Percentiles rank a stretch among this genome's conserved stretches.
Conservation (phyloP, 805 yeast genomes). For the Schizosaccharomyces cryophilus region DNA sequence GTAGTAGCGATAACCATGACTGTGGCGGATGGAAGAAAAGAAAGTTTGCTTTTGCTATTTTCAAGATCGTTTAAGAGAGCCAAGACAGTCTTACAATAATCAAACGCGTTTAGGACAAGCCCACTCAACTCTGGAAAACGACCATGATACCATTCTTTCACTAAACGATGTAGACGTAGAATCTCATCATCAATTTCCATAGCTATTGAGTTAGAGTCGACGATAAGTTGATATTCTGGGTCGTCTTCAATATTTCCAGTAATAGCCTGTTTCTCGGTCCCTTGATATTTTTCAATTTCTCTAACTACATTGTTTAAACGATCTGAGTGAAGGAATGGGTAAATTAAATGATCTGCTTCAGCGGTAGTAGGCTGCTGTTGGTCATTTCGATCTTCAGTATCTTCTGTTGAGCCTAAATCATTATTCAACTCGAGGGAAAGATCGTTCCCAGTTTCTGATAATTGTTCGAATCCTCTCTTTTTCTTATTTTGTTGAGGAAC, state of each 20-base stretch:
- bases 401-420: neutral
- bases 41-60: neutral
- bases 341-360: neutral
- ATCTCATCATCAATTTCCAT: constrained; percentile 34
- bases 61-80: constrained; percentile 26
- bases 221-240: constrained; percentile 27
- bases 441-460: neutral
- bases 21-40: constrained; percentile 35
- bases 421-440: neutral
- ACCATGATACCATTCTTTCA: constrained; percentile 28
- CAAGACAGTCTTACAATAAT: constrained; percentile 30
- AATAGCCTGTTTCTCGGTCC: constrained; percentile 10
- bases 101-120: constrained; percentile 34
- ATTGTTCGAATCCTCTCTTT: neutral
- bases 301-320: constrained; percentile 4
- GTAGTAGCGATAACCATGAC: constrained; percentile 53
- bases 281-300: constrained; percentile 5
- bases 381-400: neutral
- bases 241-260: constrained; percentile 12
- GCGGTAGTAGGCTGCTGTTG: neutral
- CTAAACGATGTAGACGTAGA: constrained; percentile 21
- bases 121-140: constrained; percentile 51
- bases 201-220: constrained; percentile 29
- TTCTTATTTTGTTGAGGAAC: neutral
- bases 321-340: neutral